Base-by-base conservation (phyloP, 1,284 basidiomycete species). In the Bondarzewia mesenterica region DNA sequence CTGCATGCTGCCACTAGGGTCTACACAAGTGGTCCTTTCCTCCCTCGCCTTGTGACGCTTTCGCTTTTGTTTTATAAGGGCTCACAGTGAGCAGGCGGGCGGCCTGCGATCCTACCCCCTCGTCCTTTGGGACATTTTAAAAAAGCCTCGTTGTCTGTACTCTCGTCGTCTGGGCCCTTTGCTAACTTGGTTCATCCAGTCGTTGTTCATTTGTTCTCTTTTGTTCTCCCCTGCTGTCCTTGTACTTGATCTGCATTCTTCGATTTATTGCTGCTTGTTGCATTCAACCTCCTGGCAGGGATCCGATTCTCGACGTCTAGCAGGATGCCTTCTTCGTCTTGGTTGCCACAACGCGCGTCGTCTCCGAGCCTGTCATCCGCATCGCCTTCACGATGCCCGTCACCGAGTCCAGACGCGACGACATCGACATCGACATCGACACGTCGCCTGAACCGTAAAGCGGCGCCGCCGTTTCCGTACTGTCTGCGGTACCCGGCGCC, bases 401-500 rank as follows among this genome's bases (percentile, higher is more conserved):
- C 5, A 8, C 7, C 38, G 10, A 21, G 29, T 32, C 44, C 20
- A 22, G 20, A 29, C 42, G 26, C 15, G 22, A 16, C 42, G 6
- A 14, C 20, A 12, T 20, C 39, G 6, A 16, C n/a, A 6, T 12
- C 18, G 39, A 40, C 23, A 16, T 7, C 20, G 18, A 12, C 37
- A 23, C 50, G 23, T 22, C 51, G 51, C 35, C 60, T 77, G 57
- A 74, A 63, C 57, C 73, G 76, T 40, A 78, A 77, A 55, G 74
- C 73, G 1, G 29, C 29, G 3, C 75, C 75, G 2, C 48, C 60
- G 18, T 65, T 74, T 52, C 68, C 70, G 40, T 58, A 65, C 51
- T 64, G 67, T 3, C 58, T 67, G 42, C 66, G 70, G 44, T 80
- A 78, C 57, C 77, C 78, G 8, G 57, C 62, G 3, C 75, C 75